Base-by-base conservation (phyloP, 2,329 filamentous ascomycete species). In the Xylariaceae sp. region DNA sequence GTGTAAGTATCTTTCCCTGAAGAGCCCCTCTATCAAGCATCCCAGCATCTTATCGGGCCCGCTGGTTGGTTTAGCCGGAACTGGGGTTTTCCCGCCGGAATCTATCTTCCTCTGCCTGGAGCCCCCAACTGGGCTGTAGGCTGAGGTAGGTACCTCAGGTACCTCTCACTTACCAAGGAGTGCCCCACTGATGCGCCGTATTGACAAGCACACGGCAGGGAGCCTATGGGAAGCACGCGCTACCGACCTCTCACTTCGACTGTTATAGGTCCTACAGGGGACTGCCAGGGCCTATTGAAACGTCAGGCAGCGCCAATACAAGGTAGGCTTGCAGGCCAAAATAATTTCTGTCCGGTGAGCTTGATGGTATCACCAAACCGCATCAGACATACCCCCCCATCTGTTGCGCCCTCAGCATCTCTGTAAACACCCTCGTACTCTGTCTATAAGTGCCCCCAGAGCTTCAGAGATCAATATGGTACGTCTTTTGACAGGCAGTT, bases 381-480 rank as follows among this genome's bases (percentile, higher is more conserved):
- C 21, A 24, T 11, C 21, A 15, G 4, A n/a, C 13, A 23, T 6
- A 9, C 13, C 15, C 19, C 7, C 9, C 30, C 11, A 11, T n/a
- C 6, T 15, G 29, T 31, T 31, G 13, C 29, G 6, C 6, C 4
- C 28, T 30, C 19, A 16, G 19, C 16, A 30, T 30, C 32, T n/a
- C 30, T 30, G 17, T 17, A 19, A 15, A 26, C 21, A n/a, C 28
- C 24, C 14, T 11, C 21, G 12, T 24, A 26, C 15, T 16, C 14
- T 15, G 9, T n/a, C 12, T 24, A 16, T 11, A 13, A 24, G 29
- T 28, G 23, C 24, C 11, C 14, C 31, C 4, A 31, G 31, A n/a
- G 36, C 31, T 35, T 28, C 18, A 3, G 21, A 13, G 34, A 17
- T 13, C 38, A 43, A 36, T 17, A 50, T 50, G 48, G 48, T 50